Evolutionary conservation across 2,329 filamentous ascomycete genomes (phyloP), one percentile per base, ranked within the genome.

Genomic region (Cercospora zeina): DNA sequence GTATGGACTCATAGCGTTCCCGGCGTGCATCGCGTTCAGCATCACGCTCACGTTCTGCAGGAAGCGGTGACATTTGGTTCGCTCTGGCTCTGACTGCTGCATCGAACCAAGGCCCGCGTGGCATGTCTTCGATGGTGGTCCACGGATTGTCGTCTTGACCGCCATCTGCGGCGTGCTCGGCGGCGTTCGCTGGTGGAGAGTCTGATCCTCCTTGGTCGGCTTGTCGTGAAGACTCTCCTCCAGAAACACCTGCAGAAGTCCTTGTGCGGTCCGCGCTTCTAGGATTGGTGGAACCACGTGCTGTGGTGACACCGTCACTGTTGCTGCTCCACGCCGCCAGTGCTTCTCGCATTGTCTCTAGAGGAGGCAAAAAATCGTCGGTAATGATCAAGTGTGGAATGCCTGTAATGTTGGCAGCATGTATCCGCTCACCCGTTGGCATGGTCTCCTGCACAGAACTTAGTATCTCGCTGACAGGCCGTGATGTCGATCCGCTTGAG

Each of bases 61-160:
- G 67, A 4, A 67, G 24, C 14, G 67, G 64, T 19, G 64, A 62
- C 49, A 67, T 61, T n/a, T 67, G 58, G 42, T 61, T 63, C 2
- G 69, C 70, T 10, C 64, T 62, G 19, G 66, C 24, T 27, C 24
- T 27, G 24, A 27, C 65, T 14, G 68, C 66, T 55, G 65, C 62
- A 63, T 75, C 73, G 58, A 74, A 74, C 3, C 75, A 70, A 63
- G 69, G 73, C 21, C 73, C 73, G 7, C 75, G 75, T 21, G 56
- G 51, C 68, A 81, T 76, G 36, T 78, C 77, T 68, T 81, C 77
- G 49, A 81, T 81, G 3, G 77, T 79, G 47, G 77, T 77, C 79
- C 79, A 81, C 9, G 80, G 78, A 51, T 73, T 73, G 53, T 80
- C 78, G 36, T 77, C 67, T 30, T 64, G 59, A 21, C 62, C 53